These are phyloP conservation scores for Iris pallida DNA, from an alignment of 116 monocot genomes.

Conservation along the genomic window DNA sequence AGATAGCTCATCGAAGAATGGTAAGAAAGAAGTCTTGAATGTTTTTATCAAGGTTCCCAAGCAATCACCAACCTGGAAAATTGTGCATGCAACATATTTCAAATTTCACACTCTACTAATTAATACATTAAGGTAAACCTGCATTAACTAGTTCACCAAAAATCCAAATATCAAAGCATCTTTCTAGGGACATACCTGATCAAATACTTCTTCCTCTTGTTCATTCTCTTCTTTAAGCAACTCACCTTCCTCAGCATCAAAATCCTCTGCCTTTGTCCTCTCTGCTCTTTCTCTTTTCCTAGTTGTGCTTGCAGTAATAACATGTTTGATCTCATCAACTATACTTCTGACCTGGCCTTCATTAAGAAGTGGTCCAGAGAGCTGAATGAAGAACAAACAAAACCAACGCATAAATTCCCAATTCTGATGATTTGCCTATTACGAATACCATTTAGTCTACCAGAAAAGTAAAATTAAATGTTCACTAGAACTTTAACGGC, in stretches of 20 bases:
- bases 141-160: not conserved
- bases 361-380: slow-evolving; percentile 69
- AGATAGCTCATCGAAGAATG: slow-evolving; percentile 91
- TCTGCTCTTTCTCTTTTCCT: slow-evolving; percentile 81
- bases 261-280: slow-evolving; percentile 77
- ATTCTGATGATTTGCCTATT: not conserved
- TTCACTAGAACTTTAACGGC: no score
- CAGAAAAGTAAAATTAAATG: no score
- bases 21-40: slow-evolving; percentile 79
- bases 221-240: slow-evolving; percentile 92
- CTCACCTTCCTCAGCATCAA: slow-evolving; percentile 95
- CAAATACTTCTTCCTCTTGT: slow-evolving; percentile 90
- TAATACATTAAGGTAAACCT: not conserved
- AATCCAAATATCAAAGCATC: not conserved
- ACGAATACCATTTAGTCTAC: no score
- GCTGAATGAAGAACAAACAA: slow-evolving; percentile 26
- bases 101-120: not conserved
- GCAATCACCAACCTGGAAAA: slow-evolving; percentile 74
- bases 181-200: slow-evolving; percentile 43
- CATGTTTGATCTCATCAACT: slow-evolving; percentile 88
- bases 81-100: not conserved
- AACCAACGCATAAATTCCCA: not conserved
- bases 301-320: slow-evolving; percentile 66
- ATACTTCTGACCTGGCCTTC: slow-evolving; percentile 71
- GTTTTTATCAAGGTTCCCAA: slow-evolving; percentile 86